Conservation (phyloP, 768 basidiomycete genomes). For the Serendipita vermifera region DNA sequence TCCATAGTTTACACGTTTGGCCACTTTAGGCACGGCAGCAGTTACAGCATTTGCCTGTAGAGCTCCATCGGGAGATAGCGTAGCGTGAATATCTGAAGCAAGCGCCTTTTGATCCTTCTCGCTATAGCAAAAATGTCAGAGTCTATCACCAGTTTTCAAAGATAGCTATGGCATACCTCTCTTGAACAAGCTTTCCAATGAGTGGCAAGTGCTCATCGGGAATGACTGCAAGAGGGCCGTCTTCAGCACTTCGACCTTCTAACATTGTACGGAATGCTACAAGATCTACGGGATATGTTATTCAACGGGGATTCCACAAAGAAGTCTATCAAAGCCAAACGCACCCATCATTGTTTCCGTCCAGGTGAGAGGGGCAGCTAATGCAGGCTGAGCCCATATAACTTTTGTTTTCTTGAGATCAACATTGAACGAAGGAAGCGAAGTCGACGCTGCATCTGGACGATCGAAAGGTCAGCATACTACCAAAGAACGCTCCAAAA, state of each 20-base stretch:
- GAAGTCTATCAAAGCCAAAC: no score
- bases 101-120: constrained; percentile 65
- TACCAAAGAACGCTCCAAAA: no score
- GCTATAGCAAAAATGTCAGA: constrained; percentile 27
- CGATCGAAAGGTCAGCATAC: background rate
- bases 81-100: constrained; percentile 33
- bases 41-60: constrained; percentile 43
- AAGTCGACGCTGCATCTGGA: background rate
- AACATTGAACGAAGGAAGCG: constrained; percentile 9
- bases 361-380: background rate
- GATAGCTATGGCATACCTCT: constrained; percentile 44
- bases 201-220: constrained; percentile 60
- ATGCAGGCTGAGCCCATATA: constrained; percentile 14
- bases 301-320: constrained; percentile 18
- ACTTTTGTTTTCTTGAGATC: constrained; percentile 17
- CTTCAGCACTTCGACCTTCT: constrained; percentile 36
- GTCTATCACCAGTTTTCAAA: background rate
- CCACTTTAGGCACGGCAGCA: constrained; percentile 45
- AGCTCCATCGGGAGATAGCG: constrained; percentile 28
- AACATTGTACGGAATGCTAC: constrained; percentile 62
- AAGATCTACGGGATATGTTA: constrained; percentile 47
- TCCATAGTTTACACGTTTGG: constrained; percentile 71
- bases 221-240: constrained; percentile 41
- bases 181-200: constrained; percentile 71
- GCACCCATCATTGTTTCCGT: constrained; percentile 73